Evolutionary conservation across 306 rosid species (phyloP), one percentile per base, ranked within the genome.

Genomic region (Quercus agrifolia): DNA sequence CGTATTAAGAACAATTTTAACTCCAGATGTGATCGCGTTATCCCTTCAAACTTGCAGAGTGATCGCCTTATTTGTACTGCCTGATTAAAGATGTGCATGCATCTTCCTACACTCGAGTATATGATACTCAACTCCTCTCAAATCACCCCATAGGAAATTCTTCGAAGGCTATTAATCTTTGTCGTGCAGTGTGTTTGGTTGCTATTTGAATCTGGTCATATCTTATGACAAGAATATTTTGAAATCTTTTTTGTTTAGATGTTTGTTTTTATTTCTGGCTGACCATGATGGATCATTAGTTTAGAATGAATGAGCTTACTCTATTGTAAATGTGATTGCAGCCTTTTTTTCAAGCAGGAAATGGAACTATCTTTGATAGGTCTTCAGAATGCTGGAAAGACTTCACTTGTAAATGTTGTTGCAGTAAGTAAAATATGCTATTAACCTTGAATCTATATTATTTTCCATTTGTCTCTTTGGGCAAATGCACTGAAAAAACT

Each of bases 301-400:
- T 81, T 25, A n/a, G 67, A 28, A 55, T 62, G 35, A 56, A 5
- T 31, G 49, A 33, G 74, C 82, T 80, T 80, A 86, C 63, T 70
- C 6, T 35, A n/a, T 83, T 74, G 66, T 67, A 28, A 70, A 71
- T 87, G 77, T 88, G 83, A 52, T 90, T 88, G 83, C 94, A 91
- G 97, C 92, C 97, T 93, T 74, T 93, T 93, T 78, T 93, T 93
- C 87, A 93, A 93, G 97, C 94, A 93, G 89, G 97, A 93, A 85
- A 93, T 93, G 98, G 98, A 93, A 86, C 80, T 93, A 70, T 93
- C 98, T 81, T 86, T 93, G 80, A 91, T 93, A 54, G 98, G 98
- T 52, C 98, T 93, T 79, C 98, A 91, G 81, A 93, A 93, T 88
- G 97, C 98, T 72, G 98, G 98, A 74, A 93, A 93, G 84, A 93